Evolutionary conservation across 257 asterid genomes (phyloP).

Genomic region (Forsythia viridissima): DNA sequence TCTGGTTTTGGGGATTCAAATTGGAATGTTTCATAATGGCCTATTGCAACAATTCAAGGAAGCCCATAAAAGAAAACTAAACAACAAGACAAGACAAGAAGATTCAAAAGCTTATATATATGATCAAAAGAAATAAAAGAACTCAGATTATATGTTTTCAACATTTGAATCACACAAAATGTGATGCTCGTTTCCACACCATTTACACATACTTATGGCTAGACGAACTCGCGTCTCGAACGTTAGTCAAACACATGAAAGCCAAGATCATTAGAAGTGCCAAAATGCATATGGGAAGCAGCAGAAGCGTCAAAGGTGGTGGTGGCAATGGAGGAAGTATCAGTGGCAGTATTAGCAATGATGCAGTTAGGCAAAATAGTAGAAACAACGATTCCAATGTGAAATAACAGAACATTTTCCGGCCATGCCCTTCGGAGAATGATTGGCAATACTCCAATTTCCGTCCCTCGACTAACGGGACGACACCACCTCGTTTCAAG

Average conservation of each 20-base stretch:
- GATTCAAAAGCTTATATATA: background rate
- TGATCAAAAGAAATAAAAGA: no score
- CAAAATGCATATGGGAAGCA: constrained; percentile 28
- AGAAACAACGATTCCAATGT: constrained; percentile 25
- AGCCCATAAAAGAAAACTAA: no score
- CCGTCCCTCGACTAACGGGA: constrained; percentile 1
- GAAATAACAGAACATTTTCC: constrained; percentile 23
- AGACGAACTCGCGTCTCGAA: background rate
- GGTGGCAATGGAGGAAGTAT: constrained; percentile 36
- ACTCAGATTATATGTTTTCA: background rate
- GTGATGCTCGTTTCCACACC: background rate
- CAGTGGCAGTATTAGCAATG: constrained; percentile 25
- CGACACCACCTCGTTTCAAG: background rate
- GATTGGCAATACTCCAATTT: constrained; percentile 4
- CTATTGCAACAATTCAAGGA: no score
- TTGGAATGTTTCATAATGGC: no score
- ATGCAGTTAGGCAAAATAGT: constrained; percentile 25
- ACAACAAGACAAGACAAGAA: no score
- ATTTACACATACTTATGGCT: background rate
- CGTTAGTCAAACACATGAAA: constrained; percentile 18
- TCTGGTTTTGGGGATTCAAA: no score
- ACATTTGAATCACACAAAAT: background rate
- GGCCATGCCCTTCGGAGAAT: background rate
- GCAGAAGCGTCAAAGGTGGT: constrained; percentile 28
- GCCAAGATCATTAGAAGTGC: constrained; percentile 27